Evolutionary conservation across 202 grass and related monocot species (phyloP).

Genomic region (Alloteropsis angusta): DNA sequence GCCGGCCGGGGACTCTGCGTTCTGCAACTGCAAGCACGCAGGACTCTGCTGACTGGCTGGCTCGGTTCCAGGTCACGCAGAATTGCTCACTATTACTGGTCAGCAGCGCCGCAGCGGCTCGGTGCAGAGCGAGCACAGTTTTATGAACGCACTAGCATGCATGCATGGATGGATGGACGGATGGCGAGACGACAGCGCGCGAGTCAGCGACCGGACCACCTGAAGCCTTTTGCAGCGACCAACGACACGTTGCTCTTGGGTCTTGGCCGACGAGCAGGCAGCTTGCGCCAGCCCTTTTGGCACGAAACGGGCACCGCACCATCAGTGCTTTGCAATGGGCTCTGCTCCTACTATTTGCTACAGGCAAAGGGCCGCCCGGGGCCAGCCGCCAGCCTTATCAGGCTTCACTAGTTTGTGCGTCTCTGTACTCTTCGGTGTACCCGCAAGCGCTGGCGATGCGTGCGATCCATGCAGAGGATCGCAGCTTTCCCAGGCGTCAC

Average conservation of each 20-base stretch:
- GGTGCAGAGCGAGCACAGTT: background rate
- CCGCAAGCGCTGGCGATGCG: background rate
- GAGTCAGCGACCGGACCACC: conserved; percentile 5
- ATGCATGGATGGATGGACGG: background rate
- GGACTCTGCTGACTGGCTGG: background rate
- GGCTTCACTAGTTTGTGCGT: background rate
- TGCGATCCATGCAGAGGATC: background rate
- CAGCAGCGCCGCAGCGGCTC: background rate
- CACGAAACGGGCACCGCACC: background rate
- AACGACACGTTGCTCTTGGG: background rate
- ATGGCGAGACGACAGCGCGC: background rate
- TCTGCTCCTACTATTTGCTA: background rate
- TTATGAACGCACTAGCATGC: background rate
- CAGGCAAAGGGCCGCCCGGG: background rate
- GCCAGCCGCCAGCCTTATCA: background rate
- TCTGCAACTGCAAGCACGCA: too few relatives aligned
- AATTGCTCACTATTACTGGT: background rate
- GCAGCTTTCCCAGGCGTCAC: background rate
- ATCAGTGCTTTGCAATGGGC: too few relatives aligned
- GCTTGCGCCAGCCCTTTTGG: background rate
- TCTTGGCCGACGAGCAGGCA: background rate
- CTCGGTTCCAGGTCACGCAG: background rate
- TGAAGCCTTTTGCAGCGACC: background rate
- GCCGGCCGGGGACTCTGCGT: background rate
- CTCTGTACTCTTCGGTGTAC: background rate